Evolutionary conservation across 2,329 filamentous ascomycete genomes (phyloP).

Genomic region (Fusarium papillatum): DNA sequence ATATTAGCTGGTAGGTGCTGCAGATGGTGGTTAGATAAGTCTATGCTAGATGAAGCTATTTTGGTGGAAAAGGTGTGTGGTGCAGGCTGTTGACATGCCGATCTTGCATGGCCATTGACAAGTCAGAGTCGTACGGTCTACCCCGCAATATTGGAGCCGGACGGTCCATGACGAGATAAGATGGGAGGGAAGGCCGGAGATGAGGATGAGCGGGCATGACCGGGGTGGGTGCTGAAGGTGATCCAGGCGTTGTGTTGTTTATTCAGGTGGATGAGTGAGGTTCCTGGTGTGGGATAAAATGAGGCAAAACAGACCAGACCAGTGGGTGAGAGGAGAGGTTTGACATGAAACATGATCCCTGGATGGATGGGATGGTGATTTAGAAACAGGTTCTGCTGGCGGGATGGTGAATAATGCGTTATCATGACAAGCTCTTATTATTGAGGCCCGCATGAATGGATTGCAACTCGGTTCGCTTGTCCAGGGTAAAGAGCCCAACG

Average conservation of each 20-base stretch:
- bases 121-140: constrained; percentile 23
- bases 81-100: constrained; percentile 11
- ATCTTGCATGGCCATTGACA: constrained; percentile 15
- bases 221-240: constrained; percentile 13
- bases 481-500: neutral
- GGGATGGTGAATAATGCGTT: neutral
- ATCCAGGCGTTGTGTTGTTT: constrained; percentile 5
- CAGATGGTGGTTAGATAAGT: neutral
- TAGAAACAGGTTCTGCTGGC: neutral
- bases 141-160: constrained; percentile 39
- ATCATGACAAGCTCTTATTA: neutral
- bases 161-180: constrained; percentile 23
- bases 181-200: constrained; percentile 14
- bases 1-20: constrained; percentile 1
- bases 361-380: neutral
- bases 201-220: constrained; percentile 17
- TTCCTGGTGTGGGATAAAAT: neutral
- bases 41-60: constrained; percentile 29
- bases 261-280: neutral
- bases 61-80: constrained; percentile 9
- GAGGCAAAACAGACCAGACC: neutral
- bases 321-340: neutral
- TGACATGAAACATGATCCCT: neutral
- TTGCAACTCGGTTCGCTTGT: neutral
- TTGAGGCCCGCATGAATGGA: constrained; percentile 1